These are phyloP conservation scores for Lotmaria passim DNA, from an alignment of 208 protist genomes.

Conservation along the genomic window DNA sequence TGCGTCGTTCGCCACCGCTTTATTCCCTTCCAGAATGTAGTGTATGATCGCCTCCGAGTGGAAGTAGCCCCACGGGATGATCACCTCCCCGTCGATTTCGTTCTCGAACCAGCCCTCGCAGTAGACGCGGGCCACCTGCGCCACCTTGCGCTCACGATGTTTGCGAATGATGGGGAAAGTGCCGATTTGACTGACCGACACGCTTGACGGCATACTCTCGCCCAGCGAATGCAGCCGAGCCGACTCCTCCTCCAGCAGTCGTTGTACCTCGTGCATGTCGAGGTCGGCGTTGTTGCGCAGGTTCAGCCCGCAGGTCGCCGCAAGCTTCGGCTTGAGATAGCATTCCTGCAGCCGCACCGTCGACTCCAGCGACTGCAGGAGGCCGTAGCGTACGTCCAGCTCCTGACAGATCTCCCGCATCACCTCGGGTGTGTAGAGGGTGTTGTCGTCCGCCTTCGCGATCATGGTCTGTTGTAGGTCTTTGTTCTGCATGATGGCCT, in stretches of 20 bases:
- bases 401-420: slow-evolving; percentile 85
- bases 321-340: slow-evolving; percentile 91
- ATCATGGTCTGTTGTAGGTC: slow-evolving; percentile 64
- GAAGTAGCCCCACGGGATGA: slow-evolving; percentile 90
- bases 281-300: slow-evolving; percentile 86
- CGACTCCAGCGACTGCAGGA: slow-evolving; percentile 45
- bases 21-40: slow-evolving; percentile 74
- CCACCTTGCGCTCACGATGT: slow-evolving; percentile 80
- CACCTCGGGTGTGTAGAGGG: slow-evolving; percentile 64
- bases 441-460: slow-evolving; percentile 79
- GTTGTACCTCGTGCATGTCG: slow-evolving; percentile 82
- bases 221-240: slow-evolving; percentile 44
- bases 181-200: slow-evolving; percentile 72
- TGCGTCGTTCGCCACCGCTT: slow-evolving; percentile 2
- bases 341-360: slow-evolving; percentile 87
- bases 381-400: slow-evolving; percentile 71
- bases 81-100: slow-evolving; percentile 81
- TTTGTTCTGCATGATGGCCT: slow-evolving; percentile 54
- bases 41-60: slow-evolving; percentile 82
- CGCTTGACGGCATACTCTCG: slow-evolving; percentile 47
- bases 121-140: slow-evolving; percentile 55
- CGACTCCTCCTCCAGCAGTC: slow-evolving; percentile 66
- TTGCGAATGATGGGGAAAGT: slow-evolving; percentile 68
- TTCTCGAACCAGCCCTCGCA: slow-evolving; percentile 78
- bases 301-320: slow-evolving; percentile 67